phyloP scores from a whole-genome alignment of 106 monocot species.

The Narthecium ossifragum region DNA sequence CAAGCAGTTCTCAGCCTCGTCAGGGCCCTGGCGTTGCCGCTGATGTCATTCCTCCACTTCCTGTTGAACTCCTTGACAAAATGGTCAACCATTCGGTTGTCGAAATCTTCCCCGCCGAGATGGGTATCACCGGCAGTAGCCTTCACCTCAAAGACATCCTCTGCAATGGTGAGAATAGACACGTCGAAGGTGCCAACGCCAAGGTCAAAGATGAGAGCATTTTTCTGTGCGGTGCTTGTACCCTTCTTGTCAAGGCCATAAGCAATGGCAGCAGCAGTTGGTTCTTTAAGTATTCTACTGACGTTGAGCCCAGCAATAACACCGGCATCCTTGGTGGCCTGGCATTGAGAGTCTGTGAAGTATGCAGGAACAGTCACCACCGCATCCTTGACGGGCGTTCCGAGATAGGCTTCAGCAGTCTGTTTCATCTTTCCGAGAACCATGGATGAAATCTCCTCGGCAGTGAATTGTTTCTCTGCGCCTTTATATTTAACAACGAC shows the following conservation, averaged over 20 bases:
- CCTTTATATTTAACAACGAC: conserved; percentile 33
- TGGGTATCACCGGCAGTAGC: too few species aligned
- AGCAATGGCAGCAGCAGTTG: too few species aligned
- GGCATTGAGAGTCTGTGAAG: conserved; percentile 26
- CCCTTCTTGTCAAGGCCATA: conserved; percentile 54
- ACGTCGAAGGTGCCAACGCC: too few species aligned
- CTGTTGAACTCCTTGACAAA: conserved; percentile 41
- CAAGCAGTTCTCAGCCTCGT: conserved; percentile 24
- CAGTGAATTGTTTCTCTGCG: conserved; percentile 30
- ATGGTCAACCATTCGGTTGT: conserved; percentile 41
- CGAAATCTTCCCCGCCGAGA: conserved; percentile 34
- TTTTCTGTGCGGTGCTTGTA: conserved; percentile 31
- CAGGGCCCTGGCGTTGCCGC: conserved; percentile 25
- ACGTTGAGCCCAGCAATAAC: conserved; percentile 40
- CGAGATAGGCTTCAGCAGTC: conserved; percentile 34
- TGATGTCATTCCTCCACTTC: conserved; percentile 47
- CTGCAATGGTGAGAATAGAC: conserved; percentile 41
- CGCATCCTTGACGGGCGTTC: conserved; percentile 22
- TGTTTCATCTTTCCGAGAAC: conserved; percentile 30
- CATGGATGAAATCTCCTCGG: conserved; percentile 42
- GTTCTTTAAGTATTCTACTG: too few species aligned
- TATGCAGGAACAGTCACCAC: conserved; percentile 42
- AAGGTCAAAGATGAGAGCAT: too few species aligned
- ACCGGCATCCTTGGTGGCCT: conserved; percentile 42
- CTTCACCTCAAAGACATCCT: conserved; percentile 43